A percentile compares a stretch with the other conserved stretches of the same genome.
These are phyloP conservation scores for Moringa oleifera DNA, from an alignment of 345 rosid genomes.

Conservation along the genomic window DNA sequence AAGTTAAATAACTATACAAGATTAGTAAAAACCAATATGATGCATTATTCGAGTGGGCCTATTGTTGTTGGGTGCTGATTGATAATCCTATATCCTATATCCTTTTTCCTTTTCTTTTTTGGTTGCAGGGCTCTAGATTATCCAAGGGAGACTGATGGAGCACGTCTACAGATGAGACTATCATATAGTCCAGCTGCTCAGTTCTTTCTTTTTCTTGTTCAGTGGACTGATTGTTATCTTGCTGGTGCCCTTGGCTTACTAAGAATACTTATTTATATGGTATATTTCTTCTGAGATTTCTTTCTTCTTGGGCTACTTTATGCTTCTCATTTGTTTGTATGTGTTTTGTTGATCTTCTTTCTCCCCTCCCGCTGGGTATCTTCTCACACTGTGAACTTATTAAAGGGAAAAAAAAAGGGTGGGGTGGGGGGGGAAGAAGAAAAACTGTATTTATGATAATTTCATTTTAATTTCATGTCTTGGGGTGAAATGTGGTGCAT, in stretches of 20 bases:
- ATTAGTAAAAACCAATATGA: no score
- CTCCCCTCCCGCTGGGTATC: neutral
- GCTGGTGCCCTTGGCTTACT: slow-evolving; percentile 93
- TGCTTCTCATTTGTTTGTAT: neutral
- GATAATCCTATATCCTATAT: no score
- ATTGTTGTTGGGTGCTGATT: neutral
- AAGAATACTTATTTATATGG: slow-evolving; percentile 78
- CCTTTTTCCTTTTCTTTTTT: neutral
- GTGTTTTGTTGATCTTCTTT: neutral
- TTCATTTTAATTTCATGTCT: slow-evolving; percentile 7
- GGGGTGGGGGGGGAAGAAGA: no score
- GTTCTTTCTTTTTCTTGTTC: slow-evolving; percentile 81
- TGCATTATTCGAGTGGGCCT: no score
- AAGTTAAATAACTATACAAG: no score
- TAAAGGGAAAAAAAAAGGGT: no score
- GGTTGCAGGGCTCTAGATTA: slow-evolving; percentile 68
- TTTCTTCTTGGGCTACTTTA: neutral
- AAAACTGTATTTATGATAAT: no score
- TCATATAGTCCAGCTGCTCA: slow-evolving; percentile 92
- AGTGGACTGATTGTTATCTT: slow-evolving; percentile 90
- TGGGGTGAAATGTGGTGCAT: slow-evolving; percentile 14
- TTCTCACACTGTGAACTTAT: no score
- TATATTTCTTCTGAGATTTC: slow-evolving; percentile 13
- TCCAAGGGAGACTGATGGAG: slow-evolving; percentile 77
- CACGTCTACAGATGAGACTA: slow-evolving; percentile 85